Evolutionary conservation across 495 filamentous ascomycete species (phyloP), one percentile per base, ranked within the genome.

Genomic region (Saxophila tyrrhenica): DNA sequence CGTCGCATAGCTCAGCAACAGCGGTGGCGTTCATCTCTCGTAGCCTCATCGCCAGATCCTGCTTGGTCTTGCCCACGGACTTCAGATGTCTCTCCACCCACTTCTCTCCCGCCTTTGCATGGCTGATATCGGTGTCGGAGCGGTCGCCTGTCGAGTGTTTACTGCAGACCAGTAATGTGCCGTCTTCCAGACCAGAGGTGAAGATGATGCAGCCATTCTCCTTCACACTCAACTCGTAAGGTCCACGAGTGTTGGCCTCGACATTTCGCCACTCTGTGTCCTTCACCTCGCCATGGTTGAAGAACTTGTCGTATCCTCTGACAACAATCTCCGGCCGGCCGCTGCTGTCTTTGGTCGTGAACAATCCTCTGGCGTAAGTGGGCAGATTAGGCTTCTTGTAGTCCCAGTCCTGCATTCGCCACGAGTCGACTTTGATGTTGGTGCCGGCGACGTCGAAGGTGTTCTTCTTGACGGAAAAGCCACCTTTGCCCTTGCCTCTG

Each of bases 191-290:
- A 9, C 88, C 92, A 22, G 87, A 85, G 44, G 97, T 86, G 72
- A 98, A 98, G 44, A 98, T 96, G 68, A 98, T 98, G 63, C 92
- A 98, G 9, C 92, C 92, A 66, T 98, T 98, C 67, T 98, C 92
- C 70, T 98, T 98, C 56, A 97, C 77, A 51, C 87, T 95, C 23
- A 97, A 74, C 70, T 98, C 94, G 61, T 97, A 98, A 0, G 92
- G 94, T 0, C 87, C 90, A 56, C 80, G 72, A 1, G 92, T 97
- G 43, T 86, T 77, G 8, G 69, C 70, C 61, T 84, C 72, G 50
- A 98, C 85, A 65, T 86, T 87, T 16, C 71, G 63, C 92, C 94
- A 98, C 53, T 79, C 72, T 0, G 92, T 97, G 29, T 80, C 75
- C 13, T 71, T 64, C 1, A 89, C 82, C 67, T 98, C 92, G 42